phyloP scores from a whole-genome alignment of 176 grass and related monocot species.

The Cenchrus purpureus region DNA sequence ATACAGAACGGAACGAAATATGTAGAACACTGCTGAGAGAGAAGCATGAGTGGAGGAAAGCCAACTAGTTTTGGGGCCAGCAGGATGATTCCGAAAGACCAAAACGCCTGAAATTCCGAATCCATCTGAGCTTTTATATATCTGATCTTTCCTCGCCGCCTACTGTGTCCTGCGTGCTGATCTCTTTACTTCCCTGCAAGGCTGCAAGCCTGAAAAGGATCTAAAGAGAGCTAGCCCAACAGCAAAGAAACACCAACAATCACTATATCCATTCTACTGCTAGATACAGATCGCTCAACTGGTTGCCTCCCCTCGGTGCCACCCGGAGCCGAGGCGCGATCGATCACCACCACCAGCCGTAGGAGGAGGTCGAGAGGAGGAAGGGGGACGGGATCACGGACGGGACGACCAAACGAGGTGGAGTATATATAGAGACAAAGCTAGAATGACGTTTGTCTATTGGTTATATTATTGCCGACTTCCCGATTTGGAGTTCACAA shows the following conservation, averaged over 20 bases:
- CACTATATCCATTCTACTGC: not conserved
- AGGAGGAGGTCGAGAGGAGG: no score
- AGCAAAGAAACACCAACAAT: not conserved
- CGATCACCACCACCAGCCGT: no score
- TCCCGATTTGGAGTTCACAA: no score
- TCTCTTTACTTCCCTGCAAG: not conserved
- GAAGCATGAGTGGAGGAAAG: not conserved
- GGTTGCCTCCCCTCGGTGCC: no score
- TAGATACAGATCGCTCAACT: no score
- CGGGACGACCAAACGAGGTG: no score
- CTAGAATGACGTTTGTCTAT: no score
- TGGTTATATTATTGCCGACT: no score
- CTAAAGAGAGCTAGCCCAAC: not conserved
- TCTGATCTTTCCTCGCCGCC: not conserved
- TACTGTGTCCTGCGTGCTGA: not conserved
- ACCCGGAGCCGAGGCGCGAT: no score
- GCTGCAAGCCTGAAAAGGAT: not conserved
- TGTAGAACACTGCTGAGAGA: not conserved
- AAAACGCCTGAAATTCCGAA: constrained; percentile 73
- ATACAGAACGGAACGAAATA: not conserved
- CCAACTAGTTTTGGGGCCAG: constrained; percentile 81
- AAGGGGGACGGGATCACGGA: no score
- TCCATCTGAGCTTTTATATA: constrained; percentile 24
- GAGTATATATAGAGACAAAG: no score
- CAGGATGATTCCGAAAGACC: constrained; percentile 61